These are phyloP conservation scores for Metarhizium humberi DNA, from an alignment of 2,329 filamentous ascomycete species.

Conservation along the genomic window DNA sequence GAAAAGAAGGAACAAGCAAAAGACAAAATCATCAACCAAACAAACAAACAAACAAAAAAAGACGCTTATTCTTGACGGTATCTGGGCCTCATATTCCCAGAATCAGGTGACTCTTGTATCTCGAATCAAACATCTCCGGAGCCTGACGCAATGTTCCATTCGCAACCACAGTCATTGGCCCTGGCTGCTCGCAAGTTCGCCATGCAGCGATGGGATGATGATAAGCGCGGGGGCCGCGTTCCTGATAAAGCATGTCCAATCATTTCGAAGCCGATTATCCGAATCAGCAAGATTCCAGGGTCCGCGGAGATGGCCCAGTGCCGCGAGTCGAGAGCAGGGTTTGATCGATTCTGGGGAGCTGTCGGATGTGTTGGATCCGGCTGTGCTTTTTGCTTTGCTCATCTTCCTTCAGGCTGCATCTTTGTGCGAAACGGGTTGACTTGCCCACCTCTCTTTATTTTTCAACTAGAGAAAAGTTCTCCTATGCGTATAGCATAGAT, in stretches of 20 bases:
- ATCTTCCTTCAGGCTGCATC: too few species aligned
- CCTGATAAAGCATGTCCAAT: conserved; percentile 4
- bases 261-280: not conserved
- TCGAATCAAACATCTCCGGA: not conserved
- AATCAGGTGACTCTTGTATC: not conserved
- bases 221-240: not conserved
- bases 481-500: too few species aligned
- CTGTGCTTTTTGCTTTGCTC: too few species aligned
- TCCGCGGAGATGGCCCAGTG: conserved; percentile 2
- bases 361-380: too few species aligned
- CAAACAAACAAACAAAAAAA: not conserved
- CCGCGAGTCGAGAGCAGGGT: not conserved
- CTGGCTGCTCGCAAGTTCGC: too few species aligned
- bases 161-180: not conserved
- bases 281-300: not conserved
- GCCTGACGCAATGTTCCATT: too few species aligned
- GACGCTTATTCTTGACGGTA: not conserved
- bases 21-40: not conserved
- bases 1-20: not conserved
- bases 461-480: too few species aligned
- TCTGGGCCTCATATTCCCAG: not conserved
- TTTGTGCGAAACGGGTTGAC: too few species aligned
- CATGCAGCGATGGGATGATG: not conserved
- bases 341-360: not conserved
- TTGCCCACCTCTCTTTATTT: too few species aligned